A percentile compares a stretch with the other conserved stretches of the same genome.
phyloP scores from a whole-genome alignment of 179 eudicot species.

The Silene coronaria region DNA sequence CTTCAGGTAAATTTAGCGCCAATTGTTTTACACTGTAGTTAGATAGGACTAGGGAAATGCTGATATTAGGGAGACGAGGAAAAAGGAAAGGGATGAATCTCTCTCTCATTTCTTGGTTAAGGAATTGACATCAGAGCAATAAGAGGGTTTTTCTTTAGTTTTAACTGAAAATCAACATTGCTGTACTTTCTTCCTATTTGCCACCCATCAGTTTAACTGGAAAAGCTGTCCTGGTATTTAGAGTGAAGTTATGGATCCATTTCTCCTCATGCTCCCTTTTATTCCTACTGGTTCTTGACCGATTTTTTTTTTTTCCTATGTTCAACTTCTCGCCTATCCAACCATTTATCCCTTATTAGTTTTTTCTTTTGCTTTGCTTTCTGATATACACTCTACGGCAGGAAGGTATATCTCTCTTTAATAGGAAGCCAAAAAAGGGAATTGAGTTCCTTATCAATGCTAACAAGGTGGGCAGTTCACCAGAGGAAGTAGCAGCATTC shows the following conservation, averaged over 20 bases:
- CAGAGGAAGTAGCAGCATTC: constrained; percentile 81
- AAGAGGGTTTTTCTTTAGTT: neutral
- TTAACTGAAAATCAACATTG: neutral
- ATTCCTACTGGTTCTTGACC: neutral
- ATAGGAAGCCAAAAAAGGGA: constrained; percentile 85
- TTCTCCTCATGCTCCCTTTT: neutral
- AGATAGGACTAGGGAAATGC: neutral
- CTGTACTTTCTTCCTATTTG: neutral
- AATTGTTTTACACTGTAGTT: neutral
- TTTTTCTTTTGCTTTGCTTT: neutral
- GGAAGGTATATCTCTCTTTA: constrained; percentile 98
- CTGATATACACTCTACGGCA: constrained; percentile 54
- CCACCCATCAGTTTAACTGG: neutral
- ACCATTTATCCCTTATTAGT: neutral
- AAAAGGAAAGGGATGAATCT: neutral
- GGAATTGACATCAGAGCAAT: neutral
- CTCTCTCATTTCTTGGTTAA: neutral
- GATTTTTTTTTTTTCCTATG: neutral
- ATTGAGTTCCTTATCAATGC: constrained; percentile 84
- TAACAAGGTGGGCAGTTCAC: constrained; percentile 77
- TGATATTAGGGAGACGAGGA: neutral
- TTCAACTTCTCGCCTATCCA: neutral
- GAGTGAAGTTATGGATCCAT: neutral
- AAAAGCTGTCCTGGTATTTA: neutral
- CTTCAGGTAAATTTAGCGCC: constrained; percentile 62